Evolutionary conservation across 345 rosid genomes (phyloP), one percentile per base, ranked within the genome.

Genomic region (Sonneratia caseolaris): DNA sequence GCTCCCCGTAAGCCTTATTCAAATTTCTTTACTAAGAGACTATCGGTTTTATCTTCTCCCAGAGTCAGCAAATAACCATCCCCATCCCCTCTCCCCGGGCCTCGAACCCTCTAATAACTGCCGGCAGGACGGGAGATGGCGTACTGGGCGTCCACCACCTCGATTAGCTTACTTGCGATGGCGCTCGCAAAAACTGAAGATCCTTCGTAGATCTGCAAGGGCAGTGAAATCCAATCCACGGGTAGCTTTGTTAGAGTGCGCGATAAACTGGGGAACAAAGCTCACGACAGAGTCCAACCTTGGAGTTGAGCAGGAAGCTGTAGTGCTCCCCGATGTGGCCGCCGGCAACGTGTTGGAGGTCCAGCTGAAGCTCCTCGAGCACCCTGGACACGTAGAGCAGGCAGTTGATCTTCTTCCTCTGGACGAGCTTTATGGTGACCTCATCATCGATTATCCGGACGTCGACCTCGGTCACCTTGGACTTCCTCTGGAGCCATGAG

Each of bases 401-500:
- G 80, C 97, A 85, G 32, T 95, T 86, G 59, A 86, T 86, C 80
- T 88, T 89, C 89, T 91, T 91, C 47, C 90, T 80, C 77, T 87
- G 96, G 14, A 89, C 84, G 22, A 93, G 83, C 80, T 91, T 91
- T 76, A 93, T 90, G 40, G 93, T 89, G 37, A 92, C 97, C 81
- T 92, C 97, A 37, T 87, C 97, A 43, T 90, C 92, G 22, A 90
- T 73, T 37, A 95, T 86, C 57, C 96, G 89, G 53, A 95, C 97
- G 76, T 95, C 96, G 3, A 92, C 91, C 79, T 95, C 97, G 0
- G 91, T 83, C 42, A 84, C 92, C 80, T 85, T 89, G 4, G 99
- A 87, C 74, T 92, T 92, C 80, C 97, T 86, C 78, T 95, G 91
- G 16, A 92, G 85, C 96, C 96, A 92, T 57, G 97, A 90, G 80